Conservation (phyloP, 768 basidiomycete species). For the Saitozyma podzolica region DNA sequence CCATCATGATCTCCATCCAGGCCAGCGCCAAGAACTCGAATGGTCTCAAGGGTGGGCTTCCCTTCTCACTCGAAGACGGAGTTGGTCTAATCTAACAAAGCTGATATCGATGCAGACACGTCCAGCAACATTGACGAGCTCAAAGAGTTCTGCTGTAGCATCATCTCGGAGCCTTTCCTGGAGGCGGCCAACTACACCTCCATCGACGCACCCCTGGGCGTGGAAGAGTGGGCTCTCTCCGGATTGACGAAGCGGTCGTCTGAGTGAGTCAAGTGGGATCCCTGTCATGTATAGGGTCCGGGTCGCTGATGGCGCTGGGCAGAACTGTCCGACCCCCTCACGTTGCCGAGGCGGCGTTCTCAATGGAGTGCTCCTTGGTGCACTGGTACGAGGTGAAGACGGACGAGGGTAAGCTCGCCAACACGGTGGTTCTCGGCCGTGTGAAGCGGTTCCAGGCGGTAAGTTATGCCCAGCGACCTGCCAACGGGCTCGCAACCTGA, state of each 20-base stretch:
- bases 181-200: conserved; percentile 54
- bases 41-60: conserved; percentile 34
- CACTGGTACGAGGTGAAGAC: conserved; percentile 37
- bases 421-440: conserved; percentile 48
- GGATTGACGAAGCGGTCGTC: conserved; percentile 46
- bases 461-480: conserved; percentile 30
- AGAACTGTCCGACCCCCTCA: conserved; percentile 48
- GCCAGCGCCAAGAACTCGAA: conserved; percentile 15
- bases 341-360: conserved; percentile 53
- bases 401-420: conserved; percentile 20
- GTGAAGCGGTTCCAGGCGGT: conserved; percentile 52
- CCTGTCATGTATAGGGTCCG: background rate
- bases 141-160: conserved; percentile 70
- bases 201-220: conserved; percentile 49
- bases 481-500: conserved; percentile 61
- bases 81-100: background rate
- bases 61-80: background rate
- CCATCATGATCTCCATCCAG: conserved; percentile 65
- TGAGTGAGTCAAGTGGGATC: conserved; percentile 25
- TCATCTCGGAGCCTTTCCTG: conserved; percentile 63
- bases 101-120: conserved; percentile 57
- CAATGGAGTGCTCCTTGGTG: conserved; percentile 53
- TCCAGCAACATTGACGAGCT: conserved; percentile 65
- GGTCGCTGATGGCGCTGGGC: conserved; percentile 19
- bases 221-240: conserved; percentile 52